A percentile compares a stretch with the other conserved stretches of the same genome.
Conservation (phyloP, 352 stramenopile genomes). For the Halophytophthora polymorphica region DNA sequence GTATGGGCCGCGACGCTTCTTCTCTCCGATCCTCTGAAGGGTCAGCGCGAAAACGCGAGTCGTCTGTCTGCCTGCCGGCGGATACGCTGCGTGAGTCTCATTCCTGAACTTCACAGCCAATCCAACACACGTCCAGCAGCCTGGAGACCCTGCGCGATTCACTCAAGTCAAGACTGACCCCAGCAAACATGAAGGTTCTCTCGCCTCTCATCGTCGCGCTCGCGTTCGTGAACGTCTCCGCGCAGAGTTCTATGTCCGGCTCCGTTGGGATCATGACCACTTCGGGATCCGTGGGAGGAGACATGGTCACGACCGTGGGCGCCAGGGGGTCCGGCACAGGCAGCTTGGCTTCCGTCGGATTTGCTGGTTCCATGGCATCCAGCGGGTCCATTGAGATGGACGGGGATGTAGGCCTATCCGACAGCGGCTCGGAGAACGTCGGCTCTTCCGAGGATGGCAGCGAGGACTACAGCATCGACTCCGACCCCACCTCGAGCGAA, state of each 20-base stretch:
- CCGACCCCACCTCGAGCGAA: neutral
- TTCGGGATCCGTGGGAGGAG: neutral
- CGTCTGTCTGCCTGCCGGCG: no score
- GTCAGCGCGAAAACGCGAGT: no score
- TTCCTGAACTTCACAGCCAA: no score
- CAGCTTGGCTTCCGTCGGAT: neutral
- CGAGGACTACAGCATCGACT: conserved; percentile 4
- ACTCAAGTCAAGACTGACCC: no score
- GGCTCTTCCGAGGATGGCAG: neutral
- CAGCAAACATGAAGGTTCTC: conserved; percentile 1
- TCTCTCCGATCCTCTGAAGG: no score
- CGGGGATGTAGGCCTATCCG: neutral
- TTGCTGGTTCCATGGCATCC: neutral
- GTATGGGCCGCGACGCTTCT: no score
- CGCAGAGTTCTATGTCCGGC: neutral
- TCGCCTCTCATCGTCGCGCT: neutral
- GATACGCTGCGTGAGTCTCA: no score
- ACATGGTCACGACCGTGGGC: neutral
- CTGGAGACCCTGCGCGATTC: no score
- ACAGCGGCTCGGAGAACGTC: neutral
- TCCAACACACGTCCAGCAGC: no score
- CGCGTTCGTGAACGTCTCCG: neutral
- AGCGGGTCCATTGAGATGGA: conserved; percentile 1
- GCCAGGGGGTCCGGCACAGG: neutral
- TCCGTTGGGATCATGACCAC: neutral